Evolutionary conservation across 2,329 filamentous ascomycete genomes (phyloP).

Genomic region (Fusarium pseudocircinatum): DNA sequence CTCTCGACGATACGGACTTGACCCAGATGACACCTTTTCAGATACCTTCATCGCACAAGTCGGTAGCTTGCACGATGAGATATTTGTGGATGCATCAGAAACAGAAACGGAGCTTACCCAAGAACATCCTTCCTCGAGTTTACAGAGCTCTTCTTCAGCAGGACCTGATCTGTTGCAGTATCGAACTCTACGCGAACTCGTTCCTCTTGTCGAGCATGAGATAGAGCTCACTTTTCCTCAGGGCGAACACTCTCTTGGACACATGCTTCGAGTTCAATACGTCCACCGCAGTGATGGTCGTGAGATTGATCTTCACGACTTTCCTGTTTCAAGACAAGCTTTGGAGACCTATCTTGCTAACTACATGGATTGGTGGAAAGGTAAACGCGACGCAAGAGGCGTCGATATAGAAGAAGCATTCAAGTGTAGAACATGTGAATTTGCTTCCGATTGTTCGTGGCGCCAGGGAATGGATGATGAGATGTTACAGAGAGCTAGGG

Average conservation of each 20-base stretch:
- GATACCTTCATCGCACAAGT: slow-evolving; percentile 83
- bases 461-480: slow-evolving; percentile 74
- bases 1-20: slow-evolving; percentile 76
- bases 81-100: slow-evolving; percentile 65
- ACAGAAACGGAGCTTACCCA: slow-evolving; percentile 18
- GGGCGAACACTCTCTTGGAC: slow-evolving; percentile 58
- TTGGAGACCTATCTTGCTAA: slow-evolving; percentile 73
- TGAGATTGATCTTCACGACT: slow-evolving; percentile 64
- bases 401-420: slow-evolving; percentile 86
- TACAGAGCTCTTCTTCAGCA: slow-evolving; percentile 30
- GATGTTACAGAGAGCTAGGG: slow-evolving; percentile 38
- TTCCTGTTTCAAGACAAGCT: slow-evolving; percentile 71
- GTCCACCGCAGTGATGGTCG: slow-evolving; percentile 62
- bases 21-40: slow-evolving; percentile 74
- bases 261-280: slow-evolving; percentile 65
- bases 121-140: slow-evolving; percentile 23
- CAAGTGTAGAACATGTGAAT: slow-evolving; percentile 89
- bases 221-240: slow-evolving; percentile 62
- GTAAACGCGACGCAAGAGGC: slow-evolving; percentile 75
- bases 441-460: slow-evolving; percentile 82
- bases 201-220: slow-evolving; percentile 58
- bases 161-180: slow-evolving; percentile 56
- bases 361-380: slow-evolving; percentile 89
- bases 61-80: slow-evolving; percentile 71
- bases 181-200: slow-evolving; percentile 57